Evolutionary conservation across 805 yeast genomes (phyloP).

Genomic region (Kazachstania bromeliacearum): DNA sequence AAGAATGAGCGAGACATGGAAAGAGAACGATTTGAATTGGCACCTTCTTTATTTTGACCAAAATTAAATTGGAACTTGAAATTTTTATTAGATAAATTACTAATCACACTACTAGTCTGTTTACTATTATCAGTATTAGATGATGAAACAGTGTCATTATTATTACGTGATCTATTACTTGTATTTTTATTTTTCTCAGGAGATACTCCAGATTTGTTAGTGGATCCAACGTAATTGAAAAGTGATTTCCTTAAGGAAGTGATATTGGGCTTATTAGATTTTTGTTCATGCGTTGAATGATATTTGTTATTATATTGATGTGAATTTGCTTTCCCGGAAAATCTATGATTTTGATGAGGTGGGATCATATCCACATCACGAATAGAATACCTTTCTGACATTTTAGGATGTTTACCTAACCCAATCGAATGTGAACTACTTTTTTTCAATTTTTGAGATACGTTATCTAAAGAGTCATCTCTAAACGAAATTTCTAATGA

Average conservation of each 20-base stretch:
- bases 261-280: conserved; percentile 8
- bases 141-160: conserved; percentile 1
- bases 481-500: conserved; percentile 53
- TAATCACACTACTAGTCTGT: conserved; percentile 13
- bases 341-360: conserved; percentile 7
- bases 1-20: too few species aligned
- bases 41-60: conserved; percentile 5
- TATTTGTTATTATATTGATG: conserved; percentile 3
- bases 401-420: neutral
- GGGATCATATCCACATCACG: conserved; percentile 21
- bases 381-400: conserved; percentile 20
- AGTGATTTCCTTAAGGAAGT: conserved; percentile 22
- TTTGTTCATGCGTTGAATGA: conserved; percentile 1
- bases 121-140: neutral
- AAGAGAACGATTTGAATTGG: too few species aligned
- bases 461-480: neutral
- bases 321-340: neutral
- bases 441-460: neutral
- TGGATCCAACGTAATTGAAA: conserved; percentile 15
- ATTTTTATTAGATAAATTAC: conserved; percentile 22
- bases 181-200: neutral
- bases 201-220: neutral
- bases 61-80: conserved; percentile 29
- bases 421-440: neutral
- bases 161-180: neutral